These are phyloP conservation scores for Exophiala bonariae DNA, from an alignment of 2,329 filamentous ascomycete genomes.

Conservation along the genomic window DNA sequence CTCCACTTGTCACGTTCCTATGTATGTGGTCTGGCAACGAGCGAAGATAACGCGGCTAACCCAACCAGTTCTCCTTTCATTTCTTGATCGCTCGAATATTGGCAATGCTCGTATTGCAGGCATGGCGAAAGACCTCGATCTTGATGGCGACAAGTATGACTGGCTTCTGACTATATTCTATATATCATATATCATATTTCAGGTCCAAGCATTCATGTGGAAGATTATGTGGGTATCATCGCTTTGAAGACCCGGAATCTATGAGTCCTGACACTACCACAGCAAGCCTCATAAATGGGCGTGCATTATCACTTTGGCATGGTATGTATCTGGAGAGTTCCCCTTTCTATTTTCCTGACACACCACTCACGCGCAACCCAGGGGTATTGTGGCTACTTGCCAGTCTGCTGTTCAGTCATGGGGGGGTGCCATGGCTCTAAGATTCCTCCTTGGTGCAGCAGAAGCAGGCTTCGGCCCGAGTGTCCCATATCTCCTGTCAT, in stretches of 20 bases:
- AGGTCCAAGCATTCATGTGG: constrained; percentile 45
- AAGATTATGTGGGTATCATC: constrained; percentile 35
- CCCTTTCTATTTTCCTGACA: not conserved
- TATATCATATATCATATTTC: constrained; percentile 44
- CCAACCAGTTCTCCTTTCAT: constrained; percentile 34
- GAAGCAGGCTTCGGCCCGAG: constrained; percentile 48
- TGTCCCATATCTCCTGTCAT: constrained; percentile 52
- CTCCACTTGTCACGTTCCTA: constrained; percentile 51
- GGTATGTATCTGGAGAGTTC: constrained; percentile 14
- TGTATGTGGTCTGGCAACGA: constrained; percentile 40
- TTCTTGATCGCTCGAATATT: constrained; percentile 53
- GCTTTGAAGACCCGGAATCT: constrained; percentile 45
- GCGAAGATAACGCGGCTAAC: constrained; percentile 25
- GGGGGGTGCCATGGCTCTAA: constrained; percentile 27
- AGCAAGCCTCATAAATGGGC: constrained; percentile 12
- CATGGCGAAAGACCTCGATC: constrained; percentile 50
- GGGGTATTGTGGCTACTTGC: constrained; percentile 28
- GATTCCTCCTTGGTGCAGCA: constrained; percentile 42
- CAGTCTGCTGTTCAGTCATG: constrained; percentile 27
- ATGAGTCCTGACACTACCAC: constrained; percentile 41
- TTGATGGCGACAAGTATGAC: constrained; percentile 46
- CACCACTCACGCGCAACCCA: constrained; percentile 13
- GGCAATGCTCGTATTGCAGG: constrained; percentile 56
- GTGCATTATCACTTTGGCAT: constrained; percentile 19
- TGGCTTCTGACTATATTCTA: constrained; percentile 57